Evolutionary conservation across 2,329 filamentous ascomycete genomes (phyloP), one percentile per base, ranked within the genome.

Genomic region (Chalaropsis thielavioides): DNA sequence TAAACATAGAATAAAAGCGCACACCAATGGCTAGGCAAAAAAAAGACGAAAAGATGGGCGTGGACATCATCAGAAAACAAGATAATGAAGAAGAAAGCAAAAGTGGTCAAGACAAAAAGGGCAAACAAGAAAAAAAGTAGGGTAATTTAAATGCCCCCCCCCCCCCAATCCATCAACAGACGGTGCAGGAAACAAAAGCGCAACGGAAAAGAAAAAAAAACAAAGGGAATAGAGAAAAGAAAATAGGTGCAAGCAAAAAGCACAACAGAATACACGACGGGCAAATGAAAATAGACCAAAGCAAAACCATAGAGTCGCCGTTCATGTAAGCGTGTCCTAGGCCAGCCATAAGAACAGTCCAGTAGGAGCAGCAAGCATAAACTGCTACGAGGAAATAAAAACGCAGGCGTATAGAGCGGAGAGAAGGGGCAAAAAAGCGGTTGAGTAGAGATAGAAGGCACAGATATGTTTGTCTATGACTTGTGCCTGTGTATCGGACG

Each of bases 401-500:
- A 51, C 15, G 15, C 7, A 24, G 22, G 19, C 8, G 24, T 51
- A 35, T 49, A 10, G 22, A 41, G 35, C 19, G 19, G 22, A 15
- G 31, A 43, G 38, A 43, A 61, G 3, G 11, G 2, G 19, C 11
- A 24, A 17, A 24, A 43, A 22, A 43, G 40, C n/a, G 24, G 11
- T 8, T 27, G 58, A 41, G 58, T 40, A 43, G 58, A 43, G 31
- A 58, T 2, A 58, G 15, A 3, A 19, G 2, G 10, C 54, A 58
- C 22, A 35, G 27, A 58, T 58, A 19, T 58, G 31, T 58, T 17
- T 46, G 43, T 46, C 60, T 62, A 46, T 46, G 60, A 13, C 31
- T 62, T 62, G 35, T 51, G 6, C 31, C 41, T 62, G 35, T 51
- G 46, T 35, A 60, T 64, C 19, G 62, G 65, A 19, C 62, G 46